Conservation (phyloP, 2,329 filamentous ascomycete genomes). For the Graphilbum fragrans region DNA sequence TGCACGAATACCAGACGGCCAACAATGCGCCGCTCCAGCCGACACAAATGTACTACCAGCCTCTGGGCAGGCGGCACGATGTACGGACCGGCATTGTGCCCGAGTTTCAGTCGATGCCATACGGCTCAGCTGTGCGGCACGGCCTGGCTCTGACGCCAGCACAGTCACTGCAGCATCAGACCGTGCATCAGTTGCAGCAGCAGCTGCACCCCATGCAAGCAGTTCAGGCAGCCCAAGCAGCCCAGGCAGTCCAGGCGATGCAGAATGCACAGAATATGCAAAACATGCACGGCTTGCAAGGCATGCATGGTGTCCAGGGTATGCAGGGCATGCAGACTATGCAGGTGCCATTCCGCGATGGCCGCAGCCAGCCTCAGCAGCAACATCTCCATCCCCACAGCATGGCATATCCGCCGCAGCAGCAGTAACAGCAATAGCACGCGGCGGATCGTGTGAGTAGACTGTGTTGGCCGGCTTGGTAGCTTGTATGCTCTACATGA, state of each 20-base stretch:
- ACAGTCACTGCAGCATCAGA: conserved; percentile 6
- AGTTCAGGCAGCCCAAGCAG: not conserved
- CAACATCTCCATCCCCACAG: not conserved
- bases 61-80: conserved; percentile 56
- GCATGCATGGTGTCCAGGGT: not conserved
- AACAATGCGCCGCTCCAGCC: conserved; percentile 32
- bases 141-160: conserved; percentile 5
- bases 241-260: too few relatives aligned
- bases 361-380: not conserved
- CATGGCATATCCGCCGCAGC: conserved; percentile 2
- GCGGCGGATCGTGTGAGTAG: too few relatives aligned
- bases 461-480: too few relatives aligned
- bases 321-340: conserved; percentile 1
- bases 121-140: conserved; percentile 2
- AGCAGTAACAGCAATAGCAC: not conserved
- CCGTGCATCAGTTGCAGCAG: conserved; percentile 2
- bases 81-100: conserved; percentile 61
- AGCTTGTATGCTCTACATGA: too few relatives aligned
- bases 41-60: conserved; percentile 73
- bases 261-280: not conserved
- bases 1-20: conserved; percentile 58
- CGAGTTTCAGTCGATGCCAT: conserved; percentile 29
- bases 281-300: not conserved
- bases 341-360: conserved; percentile 2
- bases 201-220: not conserved